Conservation (phyloP, 768 basidiomycete species). For the Harrya chromipes region DNA sequence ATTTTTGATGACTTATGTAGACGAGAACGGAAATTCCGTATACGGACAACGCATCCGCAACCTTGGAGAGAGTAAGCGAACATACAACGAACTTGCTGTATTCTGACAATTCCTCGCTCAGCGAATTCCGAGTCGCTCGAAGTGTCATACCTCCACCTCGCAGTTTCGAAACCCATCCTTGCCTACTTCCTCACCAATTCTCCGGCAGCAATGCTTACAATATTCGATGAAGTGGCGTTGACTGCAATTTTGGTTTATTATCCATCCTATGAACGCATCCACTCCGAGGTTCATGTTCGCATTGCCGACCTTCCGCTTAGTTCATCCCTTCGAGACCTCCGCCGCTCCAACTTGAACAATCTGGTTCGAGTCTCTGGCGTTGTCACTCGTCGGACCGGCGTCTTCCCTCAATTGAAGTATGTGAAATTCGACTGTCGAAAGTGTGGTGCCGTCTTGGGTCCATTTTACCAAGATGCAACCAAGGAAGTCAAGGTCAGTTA, state of each 20-base stretch:
- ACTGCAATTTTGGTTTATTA: constrained; percentile 94
- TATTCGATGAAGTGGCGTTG: constrained; percentile 95
- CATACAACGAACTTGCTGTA: constrained; percentile 2
- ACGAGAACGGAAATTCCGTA: constrained; percentile 86
- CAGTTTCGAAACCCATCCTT: constrained; percentile 87
- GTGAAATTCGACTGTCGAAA: constrained; percentile 98
- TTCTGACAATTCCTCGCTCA: constrained; percentile 31
- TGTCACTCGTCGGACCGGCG: constrained; percentile 91
- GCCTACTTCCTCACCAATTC: constrained; percentile 98
- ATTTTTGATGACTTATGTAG: constrained; percentile 94
- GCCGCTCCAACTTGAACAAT: constrained; percentile 89
- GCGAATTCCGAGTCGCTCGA: constrained; percentile 97
- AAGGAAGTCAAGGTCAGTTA: constrained; percentile 93
- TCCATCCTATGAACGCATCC: constrained; percentile 94
- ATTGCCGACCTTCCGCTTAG: constrained; percentile 91
- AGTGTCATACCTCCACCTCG: constrained; percentile 95
- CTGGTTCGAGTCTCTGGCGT: constrained; percentile 95
- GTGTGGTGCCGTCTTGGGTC: constrained; percentile 90
- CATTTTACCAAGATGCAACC: constrained; percentile 96
- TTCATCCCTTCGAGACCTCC: constrained; percentile 89
- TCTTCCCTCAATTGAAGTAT: constrained; percentile 99
- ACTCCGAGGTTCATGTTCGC: constrained; percentile 96
- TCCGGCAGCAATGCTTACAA: constrained; percentile 86
- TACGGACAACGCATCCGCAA: constrained; percentile 93
- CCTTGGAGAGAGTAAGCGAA: constrained; percentile 83